Conservation (phyloP, 2,329 filamentous ascomycete genomes). For the Cladosporium colombiae region DNA sequence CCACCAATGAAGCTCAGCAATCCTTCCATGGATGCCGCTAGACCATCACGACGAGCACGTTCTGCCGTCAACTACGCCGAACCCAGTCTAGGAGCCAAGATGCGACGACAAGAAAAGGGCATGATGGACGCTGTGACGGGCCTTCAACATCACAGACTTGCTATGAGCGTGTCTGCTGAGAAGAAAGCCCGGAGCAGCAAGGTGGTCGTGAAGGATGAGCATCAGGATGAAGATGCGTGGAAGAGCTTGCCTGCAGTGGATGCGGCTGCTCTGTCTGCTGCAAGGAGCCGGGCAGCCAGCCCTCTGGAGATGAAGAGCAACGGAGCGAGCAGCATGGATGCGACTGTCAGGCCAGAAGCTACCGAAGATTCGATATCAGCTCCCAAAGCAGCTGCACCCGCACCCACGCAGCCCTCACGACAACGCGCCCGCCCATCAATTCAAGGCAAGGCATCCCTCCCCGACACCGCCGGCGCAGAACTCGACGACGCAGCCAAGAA, state of each 20-base stretch:
- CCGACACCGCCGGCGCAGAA: slow-evolving; percentile 4
- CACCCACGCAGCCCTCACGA: not conserved
- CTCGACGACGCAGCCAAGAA: slow-evolving; percentile 29
- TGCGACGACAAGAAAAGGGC: slow-evolving; percentile 51
- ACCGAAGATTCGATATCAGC: not conserved
- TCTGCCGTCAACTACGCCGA: slow-evolving; percentile 53
- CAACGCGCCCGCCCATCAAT: not conserved
- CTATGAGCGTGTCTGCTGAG: slow-evolving; percentile 31
- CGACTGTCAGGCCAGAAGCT: not conserved
- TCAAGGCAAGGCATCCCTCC: not conserved
- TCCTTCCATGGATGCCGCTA: slow-evolving; percentile 35
- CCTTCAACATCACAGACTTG: slow-evolving; percentile 31
- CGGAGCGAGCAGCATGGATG: slow-evolving; percentile 2
- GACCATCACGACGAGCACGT: slow-evolving; percentile 49
- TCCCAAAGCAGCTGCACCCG: not conserved
- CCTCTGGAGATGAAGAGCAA: slow-evolving; percentile 4
- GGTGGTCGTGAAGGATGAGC: slow-evolving; percentile 34
- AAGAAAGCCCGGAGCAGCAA: slow-evolving; percentile 16
- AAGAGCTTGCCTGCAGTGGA: slow-evolving; percentile 22
- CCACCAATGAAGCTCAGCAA: slow-evolving; percentile 44
- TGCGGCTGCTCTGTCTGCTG: not conserved
- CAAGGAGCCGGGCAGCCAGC: slow-evolving; percentile 6
- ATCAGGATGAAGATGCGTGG: slow-evolving; percentile 27
- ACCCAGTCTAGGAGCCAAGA: slow-evolving; percentile 50
- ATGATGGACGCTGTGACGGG: slow-evolving; percentile 48